Conservation (phyloP, 345 rosid species). For the Lepidium aucheri region DNA sequence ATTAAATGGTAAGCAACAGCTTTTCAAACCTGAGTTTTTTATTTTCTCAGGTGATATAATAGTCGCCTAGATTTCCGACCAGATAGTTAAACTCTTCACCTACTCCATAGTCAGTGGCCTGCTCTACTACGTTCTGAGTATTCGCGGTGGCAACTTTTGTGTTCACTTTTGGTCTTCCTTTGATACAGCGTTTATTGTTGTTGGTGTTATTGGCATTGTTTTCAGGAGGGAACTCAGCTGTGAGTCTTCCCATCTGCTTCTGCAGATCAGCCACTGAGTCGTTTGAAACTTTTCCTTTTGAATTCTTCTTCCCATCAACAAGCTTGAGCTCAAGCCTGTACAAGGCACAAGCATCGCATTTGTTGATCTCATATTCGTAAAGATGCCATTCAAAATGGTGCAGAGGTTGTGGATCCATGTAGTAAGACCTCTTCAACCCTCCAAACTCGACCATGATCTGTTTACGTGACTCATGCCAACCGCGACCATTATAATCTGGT, state of each 20-base stretch:
- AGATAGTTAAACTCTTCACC: slow-evolving; percentile 61
- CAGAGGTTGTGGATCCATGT: slow-evolving; percentile 99
- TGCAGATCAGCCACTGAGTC: slow-evolving; percentile 89
- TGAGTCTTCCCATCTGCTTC: slow-evolving; percentile 92
- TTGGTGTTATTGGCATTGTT: slow-evolving; percentile 21
- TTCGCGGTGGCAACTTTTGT: slow-evolving; percentile 34
- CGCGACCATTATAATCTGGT: slow-evolving; percentile 96
- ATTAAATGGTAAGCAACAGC: slow-evolving; percentile 23
- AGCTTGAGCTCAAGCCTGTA: slow-evolving; percentile 94
- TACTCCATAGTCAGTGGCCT: slow-evolving; percentile 51
- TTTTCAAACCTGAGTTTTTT: neutral
- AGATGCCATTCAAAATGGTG: slow-evolving; percentile 93
- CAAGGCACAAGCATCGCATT: slow-evolving; percentile 88
- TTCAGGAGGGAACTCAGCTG: slow-evolving; percentile 77
- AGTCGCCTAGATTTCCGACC: slow-evolving; percentile 52
- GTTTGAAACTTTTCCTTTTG: slow-evolving; percentile 57
- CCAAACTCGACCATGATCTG: slow-evolving; percentile 91
- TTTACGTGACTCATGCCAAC: slow-evolving; percentile 98
- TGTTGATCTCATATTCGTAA: slow-evolving; percentile 92
- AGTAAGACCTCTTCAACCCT: slow-evolving; percentile 92
- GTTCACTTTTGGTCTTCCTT: slow-evolving; percentile 56
- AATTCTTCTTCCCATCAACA: slow-evolving; percentile 79
- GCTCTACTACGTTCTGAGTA: slow-evolving; percentile 34
- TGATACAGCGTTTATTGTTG: slow-evolving; percentile 55
- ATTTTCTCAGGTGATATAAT: slow-evolving; percentile 35